Evolutionary conservation across 164 flowering plant species (phyloP).

Genomic region (Platanus orientalis): DNA sequence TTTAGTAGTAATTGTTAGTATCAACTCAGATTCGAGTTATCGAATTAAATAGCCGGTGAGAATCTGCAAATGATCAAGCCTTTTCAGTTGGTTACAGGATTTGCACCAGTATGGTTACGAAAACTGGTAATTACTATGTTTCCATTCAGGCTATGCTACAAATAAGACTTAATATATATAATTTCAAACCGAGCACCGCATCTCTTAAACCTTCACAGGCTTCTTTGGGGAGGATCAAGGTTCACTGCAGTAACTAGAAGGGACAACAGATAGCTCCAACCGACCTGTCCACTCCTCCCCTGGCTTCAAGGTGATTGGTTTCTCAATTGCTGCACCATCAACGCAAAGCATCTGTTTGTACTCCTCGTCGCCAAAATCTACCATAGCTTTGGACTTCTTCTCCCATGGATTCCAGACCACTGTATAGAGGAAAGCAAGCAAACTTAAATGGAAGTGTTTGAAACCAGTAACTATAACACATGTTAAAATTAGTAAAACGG

Average conservation of each 20-base stretch:
- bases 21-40: too few species aligned
- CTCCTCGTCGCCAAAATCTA: slow-evolving; percentile 81
- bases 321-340: slow-evolving; percentile 82
- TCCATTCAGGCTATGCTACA: neutral
- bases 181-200: neutral
- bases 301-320: slow-evolving; percentile 70
- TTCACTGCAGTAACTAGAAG: slow-evolving; percentile 67
- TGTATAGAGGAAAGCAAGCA: slow-evolving; percentile 15
- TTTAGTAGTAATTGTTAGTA: too few species aligned
- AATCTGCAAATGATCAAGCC: too few species aligned
- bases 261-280: slow-evolving; percentile 51
- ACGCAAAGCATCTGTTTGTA: slow-evolving; percentile 94
- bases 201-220: neutral
- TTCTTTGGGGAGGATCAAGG: neutral
- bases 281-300: slow-evolving; percentile 95
- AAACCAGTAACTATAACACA: neutral
- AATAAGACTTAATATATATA: neutral
- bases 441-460: neutral
- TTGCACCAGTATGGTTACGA: neutral
- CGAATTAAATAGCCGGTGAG: too few species aligned
- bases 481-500: neutral
- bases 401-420: slow-evolving; percentile 99
- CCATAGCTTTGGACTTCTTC: slow-evolving; percentile 74
- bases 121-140: neutral
- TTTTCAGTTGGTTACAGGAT: neutral